These are phyloP conservation scores for Aplosporella prunicola DNA, from an alignment of 2,329 filamentous ascomycete genomes.

Conservation along the genomic window DNA sequence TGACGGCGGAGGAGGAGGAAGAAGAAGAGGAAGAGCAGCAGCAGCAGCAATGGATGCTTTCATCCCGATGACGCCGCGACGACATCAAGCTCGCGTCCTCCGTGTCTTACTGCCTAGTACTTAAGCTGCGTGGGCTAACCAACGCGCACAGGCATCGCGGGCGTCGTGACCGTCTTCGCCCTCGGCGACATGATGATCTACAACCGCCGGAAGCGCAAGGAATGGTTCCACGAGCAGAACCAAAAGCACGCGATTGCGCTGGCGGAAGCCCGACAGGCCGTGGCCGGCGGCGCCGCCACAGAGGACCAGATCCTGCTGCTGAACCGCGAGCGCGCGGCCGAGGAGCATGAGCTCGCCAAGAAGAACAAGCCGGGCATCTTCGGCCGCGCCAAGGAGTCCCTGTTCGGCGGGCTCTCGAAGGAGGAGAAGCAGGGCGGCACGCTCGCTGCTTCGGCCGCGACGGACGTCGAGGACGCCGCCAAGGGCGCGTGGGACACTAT, in stretches of 20 bases:
- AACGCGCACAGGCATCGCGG: constrained; percentile 43
- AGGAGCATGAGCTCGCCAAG: constrained; percentile 42
- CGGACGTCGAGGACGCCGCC: constrained; percentile 5
- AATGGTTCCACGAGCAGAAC: constrained; percentile 49
- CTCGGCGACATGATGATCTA: constrained; percentile 58
- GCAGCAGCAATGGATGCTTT: no score
- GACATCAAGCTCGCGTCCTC: no score
- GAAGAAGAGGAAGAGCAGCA: no score
- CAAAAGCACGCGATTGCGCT: constrained; percentile 35
- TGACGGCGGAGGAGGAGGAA: no score
- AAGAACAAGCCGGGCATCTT: constrained; percentile 27
- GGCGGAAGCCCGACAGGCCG: constrained; percentile 34
- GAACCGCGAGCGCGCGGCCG: constrained; percentile 52
- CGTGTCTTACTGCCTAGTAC: neutral
- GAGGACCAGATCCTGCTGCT: constrained; percentile 45
- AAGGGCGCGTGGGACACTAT: constrained; percentile 8
- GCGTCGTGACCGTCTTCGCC: constrained; percentile 53
- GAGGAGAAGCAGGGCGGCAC: constrained; percentile 30
- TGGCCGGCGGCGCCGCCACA: constrained; percentile 34
- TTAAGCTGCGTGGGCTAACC: constrained; percentile 1
- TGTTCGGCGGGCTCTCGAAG: constrained; percentile 25
- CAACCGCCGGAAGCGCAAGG: constrained; percentile 54
- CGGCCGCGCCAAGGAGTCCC: constrained; percentile 21
- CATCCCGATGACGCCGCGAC: no score
- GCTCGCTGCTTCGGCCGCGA: constrained; percentile 17